These are phyloP conservation scores for Hypoxylon sp. DNA, from an alignment of 2,329 filamentous ascomycete species.

Conservation along the genomic window DNA sequence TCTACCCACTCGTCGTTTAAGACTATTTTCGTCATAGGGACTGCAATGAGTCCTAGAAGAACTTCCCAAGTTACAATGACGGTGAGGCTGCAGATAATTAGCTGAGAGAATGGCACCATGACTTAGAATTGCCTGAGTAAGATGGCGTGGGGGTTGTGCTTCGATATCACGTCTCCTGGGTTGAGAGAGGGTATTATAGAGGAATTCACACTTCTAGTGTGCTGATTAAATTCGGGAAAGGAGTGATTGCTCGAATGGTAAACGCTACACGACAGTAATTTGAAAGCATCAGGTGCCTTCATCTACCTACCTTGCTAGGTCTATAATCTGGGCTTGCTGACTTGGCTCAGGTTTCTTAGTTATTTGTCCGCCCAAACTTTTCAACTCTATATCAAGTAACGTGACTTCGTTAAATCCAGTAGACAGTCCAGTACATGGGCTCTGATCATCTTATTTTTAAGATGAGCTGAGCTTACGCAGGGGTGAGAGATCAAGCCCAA, in stretches of 20 bases:
- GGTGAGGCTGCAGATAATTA: background rate
- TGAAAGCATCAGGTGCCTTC: background rate
- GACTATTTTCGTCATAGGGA: background rate
- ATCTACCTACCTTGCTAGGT: no score
- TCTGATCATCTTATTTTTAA: background rate
- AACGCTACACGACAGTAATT: no score
- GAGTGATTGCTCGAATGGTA: background rate
- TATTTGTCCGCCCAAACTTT: background rate
- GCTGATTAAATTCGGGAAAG: background rate
- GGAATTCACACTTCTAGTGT: background rate
- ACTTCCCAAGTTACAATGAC: background rate
- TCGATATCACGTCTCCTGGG: background rate
- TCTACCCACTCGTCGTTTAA: background rate
- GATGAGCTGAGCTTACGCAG: background rate
- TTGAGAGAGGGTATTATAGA: background rate
- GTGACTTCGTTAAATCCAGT: background rate
- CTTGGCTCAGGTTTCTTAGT: background rate
- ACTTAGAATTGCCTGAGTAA: background rate
- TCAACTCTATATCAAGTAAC: background rate
- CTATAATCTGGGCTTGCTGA: constrained; percentile 1
- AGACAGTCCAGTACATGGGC: background rate
- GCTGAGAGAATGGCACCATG: background rate
- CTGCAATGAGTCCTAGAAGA: background rate
- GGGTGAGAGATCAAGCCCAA: no score
- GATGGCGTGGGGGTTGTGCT: background rate